Evolutionary conservation across 2,329 filamentous ascomycete genomes (phyloP).

Genomic region (Aspergillus pseudonomiae): DNA sequence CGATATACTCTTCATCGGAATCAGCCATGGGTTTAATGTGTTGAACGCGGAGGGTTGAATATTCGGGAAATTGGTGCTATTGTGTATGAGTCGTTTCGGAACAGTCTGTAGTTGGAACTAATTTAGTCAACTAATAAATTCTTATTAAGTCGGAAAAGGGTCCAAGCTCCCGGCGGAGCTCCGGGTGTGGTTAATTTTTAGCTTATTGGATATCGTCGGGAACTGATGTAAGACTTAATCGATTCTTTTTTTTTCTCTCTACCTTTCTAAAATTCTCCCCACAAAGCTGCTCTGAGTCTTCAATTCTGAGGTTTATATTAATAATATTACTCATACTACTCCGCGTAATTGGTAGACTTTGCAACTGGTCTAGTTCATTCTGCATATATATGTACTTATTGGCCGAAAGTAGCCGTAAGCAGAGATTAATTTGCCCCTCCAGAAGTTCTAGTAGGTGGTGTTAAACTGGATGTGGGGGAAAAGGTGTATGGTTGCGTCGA

Average conservation of each 20-base stretch:
- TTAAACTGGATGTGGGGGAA: slow-evolving; percentile 38
- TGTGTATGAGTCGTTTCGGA: background rate
- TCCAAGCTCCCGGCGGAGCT: slow-evolving; percentile 12
- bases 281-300: background rate
- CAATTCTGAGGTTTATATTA: background rate
- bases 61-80: background rate
- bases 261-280: background rate
- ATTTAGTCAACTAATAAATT: background rate
- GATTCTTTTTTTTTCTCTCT: too few relatives aligned
- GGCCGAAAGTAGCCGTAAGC: slow-evolving; percentile 28
- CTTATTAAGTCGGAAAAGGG: background rate
- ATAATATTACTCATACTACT: background rate
- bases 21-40: slow-evolving; percentile 41
- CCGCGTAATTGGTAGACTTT: background rate
- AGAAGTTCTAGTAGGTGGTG: background rate
- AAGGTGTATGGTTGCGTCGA: slow-evolving; percentile 32
- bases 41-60: background rate
- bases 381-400: background rate
- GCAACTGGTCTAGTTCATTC: background rate
- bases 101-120: background rate
- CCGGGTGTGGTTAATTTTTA: background rate
- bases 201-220: background rate
- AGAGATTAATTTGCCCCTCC: slow-evolving; percentile 6
- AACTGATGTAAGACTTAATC: slow-evolving; percentile 2
- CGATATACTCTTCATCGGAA: slow-evolving; percentile 57